Percentiles rank a stretch among this genome's conserved stretches.
Conservation (phyloP, 179 eudicot genomes). For the Spinacia oleracea region DNA sequence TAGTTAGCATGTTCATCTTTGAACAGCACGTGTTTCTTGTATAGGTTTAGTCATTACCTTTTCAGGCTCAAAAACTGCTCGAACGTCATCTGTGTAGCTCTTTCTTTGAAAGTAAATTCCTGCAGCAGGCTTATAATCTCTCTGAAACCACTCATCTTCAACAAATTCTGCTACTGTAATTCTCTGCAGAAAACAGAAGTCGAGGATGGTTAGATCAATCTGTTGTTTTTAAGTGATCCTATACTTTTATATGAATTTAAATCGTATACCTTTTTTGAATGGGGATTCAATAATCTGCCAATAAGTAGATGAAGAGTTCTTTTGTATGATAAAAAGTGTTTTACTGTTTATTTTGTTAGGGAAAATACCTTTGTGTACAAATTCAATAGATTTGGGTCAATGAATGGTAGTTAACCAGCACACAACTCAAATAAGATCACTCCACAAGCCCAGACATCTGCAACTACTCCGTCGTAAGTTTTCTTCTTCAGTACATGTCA, state of each 20-base stretch:
- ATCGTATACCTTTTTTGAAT: conserved; percentile 38
- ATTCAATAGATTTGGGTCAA: conserved; percentile 60
- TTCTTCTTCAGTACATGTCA: conserved; percentile 44
- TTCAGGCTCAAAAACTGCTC: no score
- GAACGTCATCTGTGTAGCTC: no score
- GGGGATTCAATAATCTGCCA: conserved; percentile 41
- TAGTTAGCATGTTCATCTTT: neutral
- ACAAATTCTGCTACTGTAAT: conserved; percentile 49
- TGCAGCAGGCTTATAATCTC: conserved; percentile 42
- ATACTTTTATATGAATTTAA: neutral
- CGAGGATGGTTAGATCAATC: conserved; percentile 5
- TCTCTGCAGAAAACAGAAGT: no score
- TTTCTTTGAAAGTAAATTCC: conserved; percentile 32
- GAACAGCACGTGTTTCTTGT: neutral
- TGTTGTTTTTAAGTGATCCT: neutral
- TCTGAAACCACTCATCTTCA: conserved; percentile 57
- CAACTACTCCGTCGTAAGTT: conserved; percentile 59
- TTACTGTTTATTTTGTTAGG: no score
- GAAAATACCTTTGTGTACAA: no score
- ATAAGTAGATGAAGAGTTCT: conserved; percentile 47
- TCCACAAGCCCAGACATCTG: conserved; percentile 66
- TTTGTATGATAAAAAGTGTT: no score
- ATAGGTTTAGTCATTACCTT: conserved; percentile 13
- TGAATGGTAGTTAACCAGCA: no score
- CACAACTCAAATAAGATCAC: no score